Conservation (phyloP, 2,329 filamentous ascomycete species). For the Epichloe baconii region DNA sequence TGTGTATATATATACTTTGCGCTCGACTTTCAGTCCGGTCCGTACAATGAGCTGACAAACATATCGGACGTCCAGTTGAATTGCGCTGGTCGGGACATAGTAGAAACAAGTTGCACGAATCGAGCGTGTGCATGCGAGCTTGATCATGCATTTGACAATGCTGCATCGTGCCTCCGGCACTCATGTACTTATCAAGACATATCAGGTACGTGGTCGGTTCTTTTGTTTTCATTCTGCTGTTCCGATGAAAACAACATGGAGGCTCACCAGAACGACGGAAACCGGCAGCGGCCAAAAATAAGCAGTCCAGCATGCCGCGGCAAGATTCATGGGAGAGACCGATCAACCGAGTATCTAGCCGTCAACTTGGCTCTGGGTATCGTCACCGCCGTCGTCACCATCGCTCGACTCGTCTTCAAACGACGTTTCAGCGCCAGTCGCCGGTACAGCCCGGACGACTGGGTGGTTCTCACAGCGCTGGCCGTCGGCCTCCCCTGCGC, state of each 20-base stretch:
- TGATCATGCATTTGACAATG: slow-evolving; percentile 1
- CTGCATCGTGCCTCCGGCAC: not conserved
- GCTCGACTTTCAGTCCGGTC: no score
- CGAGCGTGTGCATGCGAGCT: slow-evolving; percentile 1
- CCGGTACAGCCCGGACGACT: slow-evolving; percentile 20
- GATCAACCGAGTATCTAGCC: not conserved
- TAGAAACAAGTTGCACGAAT: not conserved
- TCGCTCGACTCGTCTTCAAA: slow-evolving; percentile 20
- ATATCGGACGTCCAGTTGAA: not conserved
- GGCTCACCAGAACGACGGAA: not conserved
- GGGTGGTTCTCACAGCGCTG: slow-evolving; percentile 15
- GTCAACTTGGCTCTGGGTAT: slow-evolving; percentile 9
- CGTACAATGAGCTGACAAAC: not conserved
- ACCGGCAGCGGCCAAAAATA: not conserved
- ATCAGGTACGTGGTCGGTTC: not conserved
- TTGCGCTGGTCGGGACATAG: not conserved
- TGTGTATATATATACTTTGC: not conserved
- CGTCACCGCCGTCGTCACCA: slow-evolving; percentile 21
- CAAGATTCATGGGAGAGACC: not conserved
- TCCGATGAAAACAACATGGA: not conserved
- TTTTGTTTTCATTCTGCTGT: not conserved
- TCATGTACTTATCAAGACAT: not conserved
- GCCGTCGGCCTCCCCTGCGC: slow-evolving; percentile 13
- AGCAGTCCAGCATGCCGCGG: slow-evolving; percentile 1
- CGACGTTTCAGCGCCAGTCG: slow-evolving; percentile 13